A percentile compares a stretch with the other conserved stretches of the same genome.
These are phyloP conservation scores for Sarcomyxa edulis DNA, from an alignment of 768 basidiomycete species.

Conservation along the genomic window DNA sequence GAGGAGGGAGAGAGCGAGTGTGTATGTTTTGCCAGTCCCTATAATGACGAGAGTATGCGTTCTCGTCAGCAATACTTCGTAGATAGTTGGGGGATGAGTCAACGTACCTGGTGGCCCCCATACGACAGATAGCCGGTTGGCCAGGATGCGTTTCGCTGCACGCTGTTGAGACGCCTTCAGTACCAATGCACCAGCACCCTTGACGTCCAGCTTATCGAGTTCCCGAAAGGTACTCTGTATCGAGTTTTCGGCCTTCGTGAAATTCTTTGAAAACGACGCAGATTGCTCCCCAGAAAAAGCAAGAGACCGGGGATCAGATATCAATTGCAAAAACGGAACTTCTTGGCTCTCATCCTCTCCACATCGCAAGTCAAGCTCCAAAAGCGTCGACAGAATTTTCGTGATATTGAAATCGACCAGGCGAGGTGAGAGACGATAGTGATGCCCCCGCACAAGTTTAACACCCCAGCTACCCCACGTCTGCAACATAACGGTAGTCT, in stretches of 20 bases:
- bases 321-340: conserved; percentile 39
- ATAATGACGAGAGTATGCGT: background rate
- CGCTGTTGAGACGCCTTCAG: conserved; percentile 42
- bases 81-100: background rate
- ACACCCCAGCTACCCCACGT: conserved; percentile 30
- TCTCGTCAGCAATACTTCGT: no score
- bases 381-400: conserved; percentile 37
- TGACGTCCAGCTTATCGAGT: conserved; percentile 25
- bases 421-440: conserved; percentile 43
- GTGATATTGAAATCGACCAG: conserved; percentile 50
- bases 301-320: conserved; percentile 36
- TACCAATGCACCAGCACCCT: conserved; percentile 26
- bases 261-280: conserved; percentile 16
- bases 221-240: conserved; percentile 38
- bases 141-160: conserved; percentile 37
- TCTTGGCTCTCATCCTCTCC: conserved; percentile 12
- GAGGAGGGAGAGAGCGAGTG: conserved; percentile 39
- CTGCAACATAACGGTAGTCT: conserved; percentile 30
- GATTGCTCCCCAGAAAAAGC: conserved; percentile 15
- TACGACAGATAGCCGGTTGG: conserved; percentile 38
- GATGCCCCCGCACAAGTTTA: conserved; percentile 23
- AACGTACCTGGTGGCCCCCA: conserved; percentile 46
- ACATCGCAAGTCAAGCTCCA: conserved; percentile 40
- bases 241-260: conserved; percentile 26
- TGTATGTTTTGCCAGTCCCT: conserved; percentile 53